These are phyloP conservation scores for Globisporangium viniferum DNA, from an alignment of 352 stramenopile genomes.

Conservation along the genomic window DNA sequence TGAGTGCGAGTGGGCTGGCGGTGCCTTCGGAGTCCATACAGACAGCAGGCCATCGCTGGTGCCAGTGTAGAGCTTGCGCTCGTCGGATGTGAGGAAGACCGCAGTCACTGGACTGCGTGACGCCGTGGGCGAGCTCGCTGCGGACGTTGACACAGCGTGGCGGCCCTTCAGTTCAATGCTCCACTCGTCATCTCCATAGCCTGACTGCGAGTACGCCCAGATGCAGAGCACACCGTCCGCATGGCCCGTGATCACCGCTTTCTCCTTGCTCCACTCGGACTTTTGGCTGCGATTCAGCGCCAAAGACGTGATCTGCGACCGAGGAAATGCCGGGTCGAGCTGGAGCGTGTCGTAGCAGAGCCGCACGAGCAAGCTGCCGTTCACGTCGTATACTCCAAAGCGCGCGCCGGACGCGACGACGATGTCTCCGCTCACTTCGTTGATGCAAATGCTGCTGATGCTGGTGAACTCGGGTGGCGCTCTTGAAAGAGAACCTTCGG, in stretches of 20 bases:
- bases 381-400: slow-evolving; percentile 70
- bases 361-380: slow-evolving; percentile 47
- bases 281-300: slow-evolving; percentile 45
- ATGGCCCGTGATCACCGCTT: slow-evolving; percentile 62
- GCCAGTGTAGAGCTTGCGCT: slow-evolving; percentile 61
- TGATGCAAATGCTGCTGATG: slow-evolving; percentile 56
- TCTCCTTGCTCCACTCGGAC: slow-evolving; percentile 62
- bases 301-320: slow-evolving; percentile 38
- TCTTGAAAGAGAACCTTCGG: not conserved
- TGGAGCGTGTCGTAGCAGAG: slow-evolving; percentile 46
- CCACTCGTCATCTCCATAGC: slow-evolving; percentile 38
- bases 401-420: slow-evolving; percentile 38
- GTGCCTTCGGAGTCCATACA: slow-evolving; percentile 34
- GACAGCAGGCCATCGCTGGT: slow-evolving; percentile 51
- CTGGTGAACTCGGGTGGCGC: slow-evolving; percentile 1
- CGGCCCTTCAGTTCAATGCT: slow-evolving; percentile 48
- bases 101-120: slow-evolving; percentile 42
- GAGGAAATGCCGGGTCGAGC: slow-evolving; percentile 34
- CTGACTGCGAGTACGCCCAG: slow-evolving; percentile 59
- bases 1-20: slow-evolving; percentile 10
- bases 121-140: not conserved
- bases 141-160: slow-evolving; percentile 29
- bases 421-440: slow-evolving; percentile 64
- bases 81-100: slow-evolving; percentile 45
- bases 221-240: slow-evolving; percentile 57